Percentiles rank a stretch among this genome's conserved stretches.
Evolutionary conservation across 257 asterid species (phyloP).

Genomic region (Euphrasia confusa): DNA sequence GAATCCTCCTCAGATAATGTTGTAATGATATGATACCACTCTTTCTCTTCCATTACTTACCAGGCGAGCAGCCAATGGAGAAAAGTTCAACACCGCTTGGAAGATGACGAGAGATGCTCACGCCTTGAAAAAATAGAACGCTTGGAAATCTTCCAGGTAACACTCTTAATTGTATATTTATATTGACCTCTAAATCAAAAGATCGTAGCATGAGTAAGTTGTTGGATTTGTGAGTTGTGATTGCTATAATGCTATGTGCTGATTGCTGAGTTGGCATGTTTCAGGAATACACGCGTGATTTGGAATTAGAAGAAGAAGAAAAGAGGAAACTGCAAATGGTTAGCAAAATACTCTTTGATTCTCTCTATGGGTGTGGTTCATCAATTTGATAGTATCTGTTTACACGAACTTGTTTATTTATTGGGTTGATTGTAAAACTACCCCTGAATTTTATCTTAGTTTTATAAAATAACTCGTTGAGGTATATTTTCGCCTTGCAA

Average conservation of each 20-base stretch:
- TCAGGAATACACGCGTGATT: constrained; percentile 84
- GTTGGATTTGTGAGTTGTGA: constrained; percentile 17
- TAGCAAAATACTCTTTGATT: constrained; percentile 16
- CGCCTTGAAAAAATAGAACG: constrained; percentile 91
- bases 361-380: not conserved
- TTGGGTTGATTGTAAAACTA: too few species aligned
- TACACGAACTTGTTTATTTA: too few species aligned
- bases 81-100: constrained; percentile 84
- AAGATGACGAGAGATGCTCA: constrained; percentile 86
- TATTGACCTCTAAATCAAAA: not conserved
- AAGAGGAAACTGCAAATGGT: constrained; percentile 74
- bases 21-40: not conserved
- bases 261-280: constrained; percentile 30
- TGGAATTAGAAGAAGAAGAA: constrained; percentile 94
- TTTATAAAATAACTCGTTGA: too few species aligned
- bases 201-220: constrained; percentile 13
- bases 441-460: too few species aligned
- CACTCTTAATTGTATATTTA: constrained; percentile 10
- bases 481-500: too few species aligned
- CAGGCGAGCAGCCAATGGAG: constrained; percentile 99
- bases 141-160: constrained; percentile 88
- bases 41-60: constrained; percentile 16
- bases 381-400: too few species aligned
- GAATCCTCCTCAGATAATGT: constrained; percentile 11
- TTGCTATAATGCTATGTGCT: constrained; percentile 15